Conservation (phyloP, 805 yeast genomes). For the Wickerhamiella musiphila region DNA sequence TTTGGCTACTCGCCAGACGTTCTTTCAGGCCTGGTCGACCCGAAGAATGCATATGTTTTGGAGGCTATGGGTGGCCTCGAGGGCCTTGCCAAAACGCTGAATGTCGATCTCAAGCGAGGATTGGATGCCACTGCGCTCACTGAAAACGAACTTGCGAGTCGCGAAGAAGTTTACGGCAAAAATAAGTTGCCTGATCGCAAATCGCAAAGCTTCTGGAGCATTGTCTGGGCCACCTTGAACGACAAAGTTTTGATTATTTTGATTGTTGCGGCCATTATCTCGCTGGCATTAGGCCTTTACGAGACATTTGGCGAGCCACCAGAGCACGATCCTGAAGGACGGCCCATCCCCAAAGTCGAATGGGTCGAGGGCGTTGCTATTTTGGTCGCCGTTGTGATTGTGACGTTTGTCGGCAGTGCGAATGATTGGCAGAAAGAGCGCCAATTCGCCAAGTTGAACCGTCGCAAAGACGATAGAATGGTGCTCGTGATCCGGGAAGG, state of each 20-base stretch:
- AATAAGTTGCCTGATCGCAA: conserved; percentile 57
- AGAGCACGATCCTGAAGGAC: conserved; percentile 62
- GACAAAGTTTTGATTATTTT: conserved; percentile 80
- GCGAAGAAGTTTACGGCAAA: conserved; percentile 41
- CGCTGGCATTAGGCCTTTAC: conserved; percentile 79
- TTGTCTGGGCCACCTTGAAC: conserved; percentile 71
- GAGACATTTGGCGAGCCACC: conserved; percentile 79
- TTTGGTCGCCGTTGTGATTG: conserved; percentile 75
- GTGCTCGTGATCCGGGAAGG: conserved; percentile 64
- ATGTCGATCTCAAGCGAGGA: conserved; percentile 20
- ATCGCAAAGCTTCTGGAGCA: conserved; percentile 46
- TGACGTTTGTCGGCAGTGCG: conserved; percentile 84
- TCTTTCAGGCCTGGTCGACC: conserved; percentile 20
- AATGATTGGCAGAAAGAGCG: conserved; percentile 94
- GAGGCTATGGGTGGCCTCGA: conserved; percentile 24
- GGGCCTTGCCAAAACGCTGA: conserved; percentile 17
- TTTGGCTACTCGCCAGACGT: conserved; percentile 12
- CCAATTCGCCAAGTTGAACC: conserved; percentile 75
- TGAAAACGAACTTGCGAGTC: conserved; percentile 13
- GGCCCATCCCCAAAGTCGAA: conserved; percentile 64
- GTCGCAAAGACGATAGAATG: conserved; percentile 71
- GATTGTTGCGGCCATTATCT: conserved; percentile 71
- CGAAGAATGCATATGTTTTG: conserved; percentile 23
- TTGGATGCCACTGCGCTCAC: conserved; percentile 15
- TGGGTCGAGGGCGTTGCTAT: conserved; percentile 99